Conservation (phyloP, 2,329 filamentous ascomycete species). For the Fusarium anguioides region DNA sequence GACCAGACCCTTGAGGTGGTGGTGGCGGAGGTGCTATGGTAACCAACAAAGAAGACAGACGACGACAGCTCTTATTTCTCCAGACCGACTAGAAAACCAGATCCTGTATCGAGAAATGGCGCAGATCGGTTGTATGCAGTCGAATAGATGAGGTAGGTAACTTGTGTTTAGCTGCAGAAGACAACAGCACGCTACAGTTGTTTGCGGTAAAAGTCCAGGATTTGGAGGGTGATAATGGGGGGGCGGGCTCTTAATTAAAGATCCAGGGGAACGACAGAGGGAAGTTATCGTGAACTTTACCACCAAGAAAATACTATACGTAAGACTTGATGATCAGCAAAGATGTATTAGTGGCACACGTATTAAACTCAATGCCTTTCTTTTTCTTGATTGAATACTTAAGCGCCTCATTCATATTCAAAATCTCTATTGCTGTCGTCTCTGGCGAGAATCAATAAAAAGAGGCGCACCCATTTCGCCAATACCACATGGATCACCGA, state of each 20-base stretch:
- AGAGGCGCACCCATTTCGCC: slow-evolving; percentile 11
- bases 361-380: background rate
- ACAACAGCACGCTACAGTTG: slow-evolving; percentile 13
- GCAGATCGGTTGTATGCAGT: slow-evolving; percentile 16
- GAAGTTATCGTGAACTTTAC: background rate
- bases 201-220: slow-evolving; percentile 18
- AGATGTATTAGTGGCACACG: background rate
- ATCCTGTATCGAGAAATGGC: slow-evolving; percentile 13
- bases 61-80: background rate
- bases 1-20: background rate
- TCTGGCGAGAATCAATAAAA: background rate
- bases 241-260: slow-evolving; percentile 24
- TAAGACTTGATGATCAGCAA: background rate
- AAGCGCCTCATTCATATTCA: background rate
- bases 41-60: background rate
- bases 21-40: slow-evolving; percentile 4
- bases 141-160: slow-evolving; percentile 17
- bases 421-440: background rate
- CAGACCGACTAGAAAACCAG: slow-evolving; percentile 2
- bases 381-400: background rate
- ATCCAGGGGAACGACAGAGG: slow-evolving; percentile 1
- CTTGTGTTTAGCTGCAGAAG: slow-evolving; percentile 12
- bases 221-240: slow-evolving; percentile 7
- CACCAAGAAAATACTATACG: background rate
- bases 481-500: slow-evolving; percentile 24